Conservation (phyloP, 257 asterid species). For the Solanum bulbocastanum region DNA sequence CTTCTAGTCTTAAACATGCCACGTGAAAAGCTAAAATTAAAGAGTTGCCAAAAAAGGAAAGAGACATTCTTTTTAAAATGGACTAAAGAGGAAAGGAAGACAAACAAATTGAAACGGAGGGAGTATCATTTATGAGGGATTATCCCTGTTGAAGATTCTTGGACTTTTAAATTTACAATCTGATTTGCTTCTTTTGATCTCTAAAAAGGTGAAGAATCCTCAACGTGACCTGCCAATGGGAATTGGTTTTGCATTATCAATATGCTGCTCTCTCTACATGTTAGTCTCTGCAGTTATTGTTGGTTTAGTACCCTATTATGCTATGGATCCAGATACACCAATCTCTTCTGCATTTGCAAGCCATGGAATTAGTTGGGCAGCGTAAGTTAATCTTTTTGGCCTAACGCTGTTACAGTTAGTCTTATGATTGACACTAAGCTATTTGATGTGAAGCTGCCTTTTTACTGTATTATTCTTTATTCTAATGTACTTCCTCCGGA, state of each 20-base stretch:
- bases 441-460: not conserved
- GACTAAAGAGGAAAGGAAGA: not conserved
- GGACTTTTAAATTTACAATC: not conserved
- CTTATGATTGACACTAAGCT: not conserved
- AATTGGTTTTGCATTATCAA: constrained; percentile 72
- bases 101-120: not conserved
- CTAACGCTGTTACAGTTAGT: not conserved
- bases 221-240: constrained; percentile 97
- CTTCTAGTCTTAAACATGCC: not conserved
- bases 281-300: constrained; percentile 91
- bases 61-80: not conserved
- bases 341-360: constrained; percentile 88
- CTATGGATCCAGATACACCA: constrained; percentile 96
- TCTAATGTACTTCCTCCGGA: not conserved
- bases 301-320: constrained; percentile 89
- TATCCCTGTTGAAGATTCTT: constrained; percentile 45
- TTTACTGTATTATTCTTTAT: not conserved
- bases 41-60: not conserved
- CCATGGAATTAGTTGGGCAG: constrained; percentile 86
- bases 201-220: constrained; percentile 79
- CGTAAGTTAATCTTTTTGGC: constrained; percentile 44
- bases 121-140: constrained; percentile 30
- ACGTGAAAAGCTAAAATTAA: not conserved
- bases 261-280: constrained; percentile 82
- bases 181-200: not conserved